A percentile compares a stretch with the other conserved stretches of the same genome.
phyloP scores from a whole-genome alignment of 768 basidiomycete species.

The Lactarius hengduanensis region DNA sequence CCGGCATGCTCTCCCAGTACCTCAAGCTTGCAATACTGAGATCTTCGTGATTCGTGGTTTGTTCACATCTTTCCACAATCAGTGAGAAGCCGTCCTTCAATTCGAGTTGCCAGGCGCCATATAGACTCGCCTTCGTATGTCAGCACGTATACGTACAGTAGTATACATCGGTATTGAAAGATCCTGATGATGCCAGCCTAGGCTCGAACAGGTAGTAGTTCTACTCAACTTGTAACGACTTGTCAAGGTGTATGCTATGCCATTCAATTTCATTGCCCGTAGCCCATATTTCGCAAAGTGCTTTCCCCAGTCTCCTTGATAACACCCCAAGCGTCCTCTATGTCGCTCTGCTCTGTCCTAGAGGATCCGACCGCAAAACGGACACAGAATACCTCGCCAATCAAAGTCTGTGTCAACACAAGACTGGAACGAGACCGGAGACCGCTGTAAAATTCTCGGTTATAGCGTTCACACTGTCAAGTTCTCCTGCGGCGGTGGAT shows the following conservation, averaged over 20 bases:
- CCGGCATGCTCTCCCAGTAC: neutral
- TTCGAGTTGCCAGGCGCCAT: too few relatives aligned
- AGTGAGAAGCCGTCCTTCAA: neutral
- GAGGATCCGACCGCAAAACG: slow-evolving; percentile 75
- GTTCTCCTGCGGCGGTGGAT: slow-evolving; percentile 24
- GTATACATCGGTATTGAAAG: too few relatives aligned
- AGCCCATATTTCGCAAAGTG: slow-evolving; percentile 38
- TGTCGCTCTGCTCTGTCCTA: slow-evolving; percentile 62
- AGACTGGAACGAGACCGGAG: slow-evolving; percentile 63
- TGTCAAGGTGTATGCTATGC: neutral
- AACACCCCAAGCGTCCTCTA: slow-evolving; percentile 56
- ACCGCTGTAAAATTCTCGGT: slow-evolving; percentile 57
- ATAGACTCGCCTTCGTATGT: too few relatives aligned
- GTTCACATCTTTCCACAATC: too few relatives aligned
- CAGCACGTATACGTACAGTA: too few relatives aligned
- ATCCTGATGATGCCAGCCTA: too few relatives aligned
- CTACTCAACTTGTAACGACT: neutral
- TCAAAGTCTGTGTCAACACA: slow-evolving; percentile 71
- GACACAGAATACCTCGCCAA: slow-evolving; percentile 73
- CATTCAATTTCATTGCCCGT: slow-evolving; percentile 34
- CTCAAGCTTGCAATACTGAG: neutral
- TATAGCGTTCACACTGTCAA: slow-evolving; percentile 55
- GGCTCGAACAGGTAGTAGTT: neutral
- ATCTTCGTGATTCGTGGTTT: neutral
- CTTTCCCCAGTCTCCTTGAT: slow-evolving; percentile 55